Conservation (phyloP, 2,329 filamentous ascomycete species). For the Cladosporium oxysporum region DNA sequence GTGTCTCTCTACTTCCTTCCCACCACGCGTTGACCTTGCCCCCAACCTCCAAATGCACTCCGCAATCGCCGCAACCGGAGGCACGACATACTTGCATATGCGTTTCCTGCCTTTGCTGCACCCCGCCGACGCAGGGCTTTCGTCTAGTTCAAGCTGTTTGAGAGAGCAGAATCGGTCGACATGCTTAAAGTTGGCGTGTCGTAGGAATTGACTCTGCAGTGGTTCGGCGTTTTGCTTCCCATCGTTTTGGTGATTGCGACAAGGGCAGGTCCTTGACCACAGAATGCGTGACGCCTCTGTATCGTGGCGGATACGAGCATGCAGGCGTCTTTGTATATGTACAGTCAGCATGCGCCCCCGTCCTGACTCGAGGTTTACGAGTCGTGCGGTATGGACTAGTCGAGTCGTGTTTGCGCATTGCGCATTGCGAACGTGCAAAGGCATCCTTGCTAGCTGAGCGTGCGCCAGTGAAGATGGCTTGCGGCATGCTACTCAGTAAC, state of each 20-base stretch:
- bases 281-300: not conserved
- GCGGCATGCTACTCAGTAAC: not conserved
- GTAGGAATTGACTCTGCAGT: slow-evolving; percentile 4
- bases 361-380: not conserved
- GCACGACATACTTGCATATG: slow-evolving; percentile 20
- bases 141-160: slow-evolving; percentile 1
- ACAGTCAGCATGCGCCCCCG: not conserved
- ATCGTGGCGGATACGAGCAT: not conserved
- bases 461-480: not conserved
- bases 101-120: not conserved
- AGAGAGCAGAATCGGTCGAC: slow-evolving; percentile 13
- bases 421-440: not conserved
- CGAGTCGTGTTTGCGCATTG: not conserved
- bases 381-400: not conserved
- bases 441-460: not conserved
- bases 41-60: not conserved
- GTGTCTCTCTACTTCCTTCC: slow-evolving; percentile 2
- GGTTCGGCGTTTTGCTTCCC: slow-evolving; percentile 8
- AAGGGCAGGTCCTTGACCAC: not conserved
- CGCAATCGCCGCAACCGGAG: slow-evolving; percentile 18
- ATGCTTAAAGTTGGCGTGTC: slow-evolving; percentile 13
- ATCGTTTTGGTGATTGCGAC: not conserved
- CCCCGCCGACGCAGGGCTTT: slow-evolving; percentile 17
- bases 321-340: not conserved
- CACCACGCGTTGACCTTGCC: not conserved